Evolutionary conservation across 768 basidiomycete genomes (phyloP).

Genomic region (Collybia mongolica): DNA sequence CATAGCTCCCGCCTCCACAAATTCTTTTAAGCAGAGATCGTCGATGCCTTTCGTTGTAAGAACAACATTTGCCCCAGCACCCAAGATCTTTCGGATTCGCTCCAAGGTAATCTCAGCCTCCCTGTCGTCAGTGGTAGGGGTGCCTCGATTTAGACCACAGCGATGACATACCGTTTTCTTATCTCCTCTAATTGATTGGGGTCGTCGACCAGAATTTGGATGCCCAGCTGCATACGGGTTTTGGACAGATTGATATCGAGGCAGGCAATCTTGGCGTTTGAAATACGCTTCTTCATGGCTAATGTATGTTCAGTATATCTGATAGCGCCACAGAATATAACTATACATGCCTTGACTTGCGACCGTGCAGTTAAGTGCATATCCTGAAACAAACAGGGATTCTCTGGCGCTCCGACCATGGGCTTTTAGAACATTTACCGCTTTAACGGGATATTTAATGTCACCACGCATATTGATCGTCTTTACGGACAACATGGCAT

Average conservation of each 20-base stretch:
- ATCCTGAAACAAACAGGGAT: conserved; percentile 92
- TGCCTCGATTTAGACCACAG: not conserved
- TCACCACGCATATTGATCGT: conserved; percentile 93
- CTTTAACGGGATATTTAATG: conserved; percentile 98
- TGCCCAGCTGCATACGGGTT: conserved; percentile 94
- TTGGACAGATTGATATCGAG: conserved; percentile 98
- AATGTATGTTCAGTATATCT: conserved; percentile 1
- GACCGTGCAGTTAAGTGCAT: conserved; percentile 97
- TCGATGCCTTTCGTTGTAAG: conserved; percentile 99
- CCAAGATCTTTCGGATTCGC: conserved; percentile 93
- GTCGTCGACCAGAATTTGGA: conserved; percentile 96
- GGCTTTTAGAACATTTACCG: conserved; percentile 97
- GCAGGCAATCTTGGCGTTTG: conserved; percentile 95
- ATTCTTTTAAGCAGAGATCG: conserved; percentile 96
- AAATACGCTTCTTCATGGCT: conserved; percentile 98
- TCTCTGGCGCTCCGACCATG: conserved; percentile 96
- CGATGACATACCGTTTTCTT: conserved; percentile 68
- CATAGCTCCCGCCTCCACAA: conserved; percentile 98
- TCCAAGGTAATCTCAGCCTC: conserved; percentile 97
- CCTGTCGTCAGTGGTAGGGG: conserved; percentile 35
- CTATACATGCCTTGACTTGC: conserved; percentile 88
- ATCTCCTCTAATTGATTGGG: conserved; percentile 97
- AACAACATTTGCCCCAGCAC: conserved; percentile 94
- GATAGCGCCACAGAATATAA: not conserved
- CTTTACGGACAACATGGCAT: conserved; percentile 97